Evolutionary conservation across 352 stramenopile genomes (phyloP).

Genomic region (Phytophthora aleatoria): DNA sequence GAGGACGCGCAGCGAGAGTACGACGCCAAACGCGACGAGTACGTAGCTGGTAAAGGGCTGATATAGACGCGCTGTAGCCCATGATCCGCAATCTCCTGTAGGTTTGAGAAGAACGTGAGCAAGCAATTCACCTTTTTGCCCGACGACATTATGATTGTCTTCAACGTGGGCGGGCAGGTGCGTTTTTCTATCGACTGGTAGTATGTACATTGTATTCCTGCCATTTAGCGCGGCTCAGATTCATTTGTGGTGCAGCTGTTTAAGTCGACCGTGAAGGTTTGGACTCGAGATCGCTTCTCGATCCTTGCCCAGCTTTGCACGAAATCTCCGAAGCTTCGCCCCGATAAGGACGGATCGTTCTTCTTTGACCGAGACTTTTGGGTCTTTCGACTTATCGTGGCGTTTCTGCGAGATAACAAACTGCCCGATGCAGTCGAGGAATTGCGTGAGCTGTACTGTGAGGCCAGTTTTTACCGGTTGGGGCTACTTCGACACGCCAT

Average conservation of each 20-base stretch:
- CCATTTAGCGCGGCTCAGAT: not conserved
- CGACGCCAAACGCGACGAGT: slow-evolving; percentile 65
- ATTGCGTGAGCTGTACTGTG: slow-evolving; percentile 78
- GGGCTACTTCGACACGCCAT: slow-evolving; percentile 77
- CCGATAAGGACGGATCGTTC: slow-evolving; percentile 58
- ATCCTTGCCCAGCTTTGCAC: slow-evolving; percentile 85
- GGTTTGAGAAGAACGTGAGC: slow-evolving; percentile 62
- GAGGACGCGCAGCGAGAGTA: slow-evolving; percentile 73
- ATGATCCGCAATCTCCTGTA: slow-evolving; percentile 13
- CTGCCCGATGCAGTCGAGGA: slow-evolving; percentile 60
- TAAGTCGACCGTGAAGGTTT: slow-evolving; percentile 74
- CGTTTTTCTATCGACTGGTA: not conserved
- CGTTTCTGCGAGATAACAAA: slow-evolving; percentile 68
- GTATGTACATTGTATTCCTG: not conserved
- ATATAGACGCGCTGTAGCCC: no score
- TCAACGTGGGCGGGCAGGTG: slow-evolving; percentile 76
- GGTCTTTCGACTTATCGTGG: slow-evolving; percentile 76
- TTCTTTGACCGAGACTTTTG: slow-evolving; percentile 79
- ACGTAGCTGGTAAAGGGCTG: slow-evolving; percentile 1
- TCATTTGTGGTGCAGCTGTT: slow-evolving; percentile 46
- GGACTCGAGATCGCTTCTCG: slow-evolving; percentile 78
- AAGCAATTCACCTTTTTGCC: slow-evolving; percentile 66
- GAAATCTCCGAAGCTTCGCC: slow-evolving; percentile 55
- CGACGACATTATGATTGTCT: slow-evolving; percentile 54
- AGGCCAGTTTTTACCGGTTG: slow-evolving; percentile 79